These are phyloP conservation scores for Nigrospora oryzae DNA, from an alignment of 2,329 filamentous ascomycete genomes.

Conservation along the genomic window DNA sequence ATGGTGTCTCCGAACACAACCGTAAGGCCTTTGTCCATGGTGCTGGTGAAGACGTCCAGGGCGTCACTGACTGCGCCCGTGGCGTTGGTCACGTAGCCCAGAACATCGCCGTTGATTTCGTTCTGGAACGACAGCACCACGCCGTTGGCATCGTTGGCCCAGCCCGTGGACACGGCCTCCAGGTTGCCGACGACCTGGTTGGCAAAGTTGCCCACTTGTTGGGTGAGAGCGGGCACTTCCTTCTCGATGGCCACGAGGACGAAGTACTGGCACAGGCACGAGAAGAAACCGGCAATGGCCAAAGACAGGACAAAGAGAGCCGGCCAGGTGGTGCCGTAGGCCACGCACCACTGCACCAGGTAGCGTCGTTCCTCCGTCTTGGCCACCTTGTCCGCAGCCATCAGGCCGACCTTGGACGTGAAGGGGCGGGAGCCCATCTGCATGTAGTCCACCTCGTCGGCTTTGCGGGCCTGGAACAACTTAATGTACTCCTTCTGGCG, in stretches of 20 bases:
- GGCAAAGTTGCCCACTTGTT: constrained; percentile 71
- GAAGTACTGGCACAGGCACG: constrained; percentile 74
- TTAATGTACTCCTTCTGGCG: constrained; percentile 61
- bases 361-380: constrained; percentile 50
- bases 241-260: constrained; percentile 66
- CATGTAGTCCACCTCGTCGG: constrained; percentile 79
- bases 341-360: constrained; percentile 72
- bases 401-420: constrained; percentile 63
- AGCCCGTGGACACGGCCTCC: constrained; percentile 63
- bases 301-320: constrained; percentile 83
- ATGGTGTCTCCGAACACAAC: constrained; percentile 74
- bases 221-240: constrained; percentile 66
- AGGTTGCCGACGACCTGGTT: constrained; percentile 67
- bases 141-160: constrained; percentile 69
- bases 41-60: constrained; percentile 70
- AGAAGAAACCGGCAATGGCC: constrained; percentile 72
- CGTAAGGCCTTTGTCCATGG: constrained; percentile 68
- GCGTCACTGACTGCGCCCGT: constrained; percentile 80
- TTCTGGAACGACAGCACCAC: constrained; percentile 63
- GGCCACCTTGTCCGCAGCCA: constrained; percentile 42
- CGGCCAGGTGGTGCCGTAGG: constrained; percentile 77
- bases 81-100: constrained; percentile 80
- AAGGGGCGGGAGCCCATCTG: constrained; percentile 80
- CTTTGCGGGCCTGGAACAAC: constrained; percentile 55
- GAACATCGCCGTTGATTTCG: constrained; percentile 75